A percentile compares a stretch with the other conserved stretches of the same genome.
phyloP scores from a whole-genome alignment of 1,284 basidiomycete species.

The Cryptococcus depauperatus region DNA sequence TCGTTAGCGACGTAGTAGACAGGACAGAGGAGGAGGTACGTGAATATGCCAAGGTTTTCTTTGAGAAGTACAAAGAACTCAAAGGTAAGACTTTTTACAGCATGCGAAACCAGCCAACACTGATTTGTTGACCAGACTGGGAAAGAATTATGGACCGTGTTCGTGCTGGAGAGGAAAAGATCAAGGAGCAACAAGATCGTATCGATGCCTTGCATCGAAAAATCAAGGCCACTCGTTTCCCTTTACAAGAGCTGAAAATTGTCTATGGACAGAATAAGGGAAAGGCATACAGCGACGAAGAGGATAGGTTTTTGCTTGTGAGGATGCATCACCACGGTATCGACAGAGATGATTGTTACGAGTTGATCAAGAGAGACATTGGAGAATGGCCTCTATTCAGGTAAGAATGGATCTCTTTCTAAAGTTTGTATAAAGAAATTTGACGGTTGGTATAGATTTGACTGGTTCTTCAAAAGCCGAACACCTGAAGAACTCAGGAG shows the following conservation, averaged over 20 bases:
- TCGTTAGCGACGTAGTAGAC: slow-evolving; percentile 77
- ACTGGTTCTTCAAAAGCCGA: slow-evolving; percentile 98
- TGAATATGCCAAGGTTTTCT: slow-evolving; percentile 77
- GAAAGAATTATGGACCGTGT: slow-evolving; percentile 75
- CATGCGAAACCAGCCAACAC: background rate
- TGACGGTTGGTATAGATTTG: slow-evolving; percentile 51
- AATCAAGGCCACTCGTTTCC: slow-evolving; percentile 70
- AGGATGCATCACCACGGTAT: slow-evolving; percentile 88
- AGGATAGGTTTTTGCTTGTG: slow-evolving; percentile 90
- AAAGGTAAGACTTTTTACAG: slow-evolving; percentile 56
- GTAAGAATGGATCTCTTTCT: slow-evolving; percentile 13
- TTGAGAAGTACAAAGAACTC: slow-evolving; percentile 80
- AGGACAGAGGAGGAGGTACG: slow-evolving; percentile 76
- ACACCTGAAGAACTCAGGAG: slow-evolving; percentile 84
- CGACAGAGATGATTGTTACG: slow-evolving; percentile 84
- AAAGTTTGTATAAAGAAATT: background rate
- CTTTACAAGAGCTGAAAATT: slow-evolving; percentile 90
- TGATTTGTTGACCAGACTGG: slow-evolving; percentile 51
- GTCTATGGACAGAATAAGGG: slow-evolving; percentile 92
- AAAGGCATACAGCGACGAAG: slow-evolving; percentile 93
- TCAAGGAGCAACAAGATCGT: slow-evolving; percentile 55
- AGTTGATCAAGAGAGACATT: slow-evolving; percentile 93
- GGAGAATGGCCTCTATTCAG: slow-evolving; percentile 93
- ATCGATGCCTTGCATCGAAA: slow-evolving; percentile 81
- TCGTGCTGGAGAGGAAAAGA: slow-evolving; percentile 73